Base-by-base conservation (phyloP, 768 basidiomycete genomes). In the Coprinopsis strossmayeri region DNA sequence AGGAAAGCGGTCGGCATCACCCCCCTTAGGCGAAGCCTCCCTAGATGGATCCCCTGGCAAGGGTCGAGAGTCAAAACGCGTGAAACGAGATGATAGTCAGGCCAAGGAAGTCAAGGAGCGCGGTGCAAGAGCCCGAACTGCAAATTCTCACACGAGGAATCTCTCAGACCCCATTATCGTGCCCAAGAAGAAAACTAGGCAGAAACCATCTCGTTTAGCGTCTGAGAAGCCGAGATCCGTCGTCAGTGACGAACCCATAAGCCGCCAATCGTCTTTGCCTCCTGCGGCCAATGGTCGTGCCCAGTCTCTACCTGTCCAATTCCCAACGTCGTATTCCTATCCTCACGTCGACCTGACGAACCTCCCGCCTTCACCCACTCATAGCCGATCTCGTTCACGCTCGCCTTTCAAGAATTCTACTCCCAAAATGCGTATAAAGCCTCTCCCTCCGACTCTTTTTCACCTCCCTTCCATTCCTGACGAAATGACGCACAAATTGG, bases 401-500 rank as follows among this genome's bases (percentile, higher is more conserved):
- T 71, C 75, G 5, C 70, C 73, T 17, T 69, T 66, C n/a, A 77
- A 72, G 53, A 67, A 69, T 49, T 58, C 51, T 23, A 67, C 65
- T 35, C 54, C 59, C 17, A 68, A 63, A 42, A 49, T 70, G 13
- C 65, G 63, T 7, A 62, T 69, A 30, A 48, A 59, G 39, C 55
- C 61, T 43, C 56, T 56, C 48, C 51, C 56, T 3, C 34, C 23
- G 41, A 47, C 43, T 20, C 34, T 42, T 20, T n/a, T n/a, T n/a
- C n/a, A n/a, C n/a, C 49, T 60, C 38, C 53, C 53, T 38, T 35
- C 57, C 30, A 57, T 55, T 28, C 32, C 38, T 21, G 64, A 62
- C 34, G 64, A 63, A 35, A 24, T 45, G 18, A 57, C 39, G 11
- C 50, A 49, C 27, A 48, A 50, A 28, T 57, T 59, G 51, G 56